Percentiles rank a stretch among this genome's conserved stretches.
These are phyloP conservation scores for Lentinula aciculospora DNA, from an alignment of 768 basidiomycete genomes.

Conservation along the genomic window DNA sequence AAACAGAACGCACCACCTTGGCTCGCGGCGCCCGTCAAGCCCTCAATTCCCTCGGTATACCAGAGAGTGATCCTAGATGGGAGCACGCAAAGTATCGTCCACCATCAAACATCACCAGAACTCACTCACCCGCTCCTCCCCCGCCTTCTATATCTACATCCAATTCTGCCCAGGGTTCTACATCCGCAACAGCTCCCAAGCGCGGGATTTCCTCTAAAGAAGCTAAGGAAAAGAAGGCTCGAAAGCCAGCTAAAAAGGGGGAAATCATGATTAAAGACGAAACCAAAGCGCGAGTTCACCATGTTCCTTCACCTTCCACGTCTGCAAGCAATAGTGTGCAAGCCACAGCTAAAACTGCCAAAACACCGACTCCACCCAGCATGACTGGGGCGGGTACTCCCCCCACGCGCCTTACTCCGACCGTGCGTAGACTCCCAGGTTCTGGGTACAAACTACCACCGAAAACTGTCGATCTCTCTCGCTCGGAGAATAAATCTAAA, in stretches of 20 bases:
- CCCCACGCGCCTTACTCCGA: constrained; percentile 11
- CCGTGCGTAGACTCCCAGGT: constrained; percentile 35
- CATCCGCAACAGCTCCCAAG: constrained; percentile 30
- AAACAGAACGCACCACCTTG: constrained; percentile 42
- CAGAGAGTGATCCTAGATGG: constrained; percentile 62
- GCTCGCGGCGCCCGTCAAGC: constrained; percentile 45
- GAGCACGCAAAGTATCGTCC: constrained; percentile 36
- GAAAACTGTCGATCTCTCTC: constrained; percentile 19
- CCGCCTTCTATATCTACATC: constrained; percentile 12
- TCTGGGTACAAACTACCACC: constrained; percentile 36
- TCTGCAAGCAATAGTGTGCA: not conserved
- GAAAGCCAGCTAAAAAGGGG: constrained; percentile 32
- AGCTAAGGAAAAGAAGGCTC: constrained; percentile 39
- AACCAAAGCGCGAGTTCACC: constrained; percentile 23
- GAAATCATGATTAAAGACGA: constrained; percentile 48
- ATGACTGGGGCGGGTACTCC: not conserved
- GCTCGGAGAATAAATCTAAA: not conserved
- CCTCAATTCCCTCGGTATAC: constrained; percentile 46
- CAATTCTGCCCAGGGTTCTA: not conserved
- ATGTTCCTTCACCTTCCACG: constrained; percentile 6
- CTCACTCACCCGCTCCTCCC: constrained; percentile 8
- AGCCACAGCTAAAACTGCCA: not conserved
- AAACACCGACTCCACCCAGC: not conserved
- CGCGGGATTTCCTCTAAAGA: constrained; percentile 43
- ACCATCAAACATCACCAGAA: constrained; percentile 8